phyloP scores from a whole-genome alignment of 306 rosid species.

The Benincasa hispida region DNA sequence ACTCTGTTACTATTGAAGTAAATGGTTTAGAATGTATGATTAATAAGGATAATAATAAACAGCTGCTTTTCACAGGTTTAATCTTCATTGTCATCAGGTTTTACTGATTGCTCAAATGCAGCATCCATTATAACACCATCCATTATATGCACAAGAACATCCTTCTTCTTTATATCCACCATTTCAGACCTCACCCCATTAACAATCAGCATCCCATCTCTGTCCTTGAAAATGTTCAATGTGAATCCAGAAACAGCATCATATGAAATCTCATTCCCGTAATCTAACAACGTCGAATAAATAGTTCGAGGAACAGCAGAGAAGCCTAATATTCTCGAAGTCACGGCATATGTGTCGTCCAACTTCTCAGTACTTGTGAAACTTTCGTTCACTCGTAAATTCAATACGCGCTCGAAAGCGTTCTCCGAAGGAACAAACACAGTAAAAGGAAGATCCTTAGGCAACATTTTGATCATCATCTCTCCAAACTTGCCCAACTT shows the following conservation, averaged over 20 bases:
- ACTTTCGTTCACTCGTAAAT: conserved; percentile 25
- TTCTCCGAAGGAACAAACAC: conserved; percentile 69
- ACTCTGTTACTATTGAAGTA: no score
- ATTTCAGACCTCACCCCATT: conserved; percentile 48
- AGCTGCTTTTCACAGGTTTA: not conserved
- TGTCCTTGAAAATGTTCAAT: conserved; percentile 38
- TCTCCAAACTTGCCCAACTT: conserved; percentile 37
- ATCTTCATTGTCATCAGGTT: conserved; percentile 24
- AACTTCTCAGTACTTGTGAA: conserved; percentile 31
- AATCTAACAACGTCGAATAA: conserved; percentile 25
- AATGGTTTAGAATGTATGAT: not conserved
- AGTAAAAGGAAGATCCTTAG: conserved; percentile 69
- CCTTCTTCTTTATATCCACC: conserved; percentile 39
- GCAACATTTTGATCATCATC: conserved; percentile 81
- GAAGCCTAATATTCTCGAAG: conserved; percentile 60
- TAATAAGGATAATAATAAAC: not conserved
- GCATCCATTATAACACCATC: conserved; percentile 87
- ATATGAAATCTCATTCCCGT: conserved; percentile 29
- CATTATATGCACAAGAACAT: conserved; percentile 53
- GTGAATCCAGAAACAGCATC: conserved; percentile 74
- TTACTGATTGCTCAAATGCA: conserved; percentile 52
- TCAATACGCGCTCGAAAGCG: conserved; percentile 61
- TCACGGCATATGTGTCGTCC: conserved; percentile 53
- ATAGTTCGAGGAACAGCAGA: conserved; percentile 53
- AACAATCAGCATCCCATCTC: conserved; percentile 54